phyloP scores from a whole-genome alignment of 164 flowering plant species.

The Magnolia officinalis region DNA sequence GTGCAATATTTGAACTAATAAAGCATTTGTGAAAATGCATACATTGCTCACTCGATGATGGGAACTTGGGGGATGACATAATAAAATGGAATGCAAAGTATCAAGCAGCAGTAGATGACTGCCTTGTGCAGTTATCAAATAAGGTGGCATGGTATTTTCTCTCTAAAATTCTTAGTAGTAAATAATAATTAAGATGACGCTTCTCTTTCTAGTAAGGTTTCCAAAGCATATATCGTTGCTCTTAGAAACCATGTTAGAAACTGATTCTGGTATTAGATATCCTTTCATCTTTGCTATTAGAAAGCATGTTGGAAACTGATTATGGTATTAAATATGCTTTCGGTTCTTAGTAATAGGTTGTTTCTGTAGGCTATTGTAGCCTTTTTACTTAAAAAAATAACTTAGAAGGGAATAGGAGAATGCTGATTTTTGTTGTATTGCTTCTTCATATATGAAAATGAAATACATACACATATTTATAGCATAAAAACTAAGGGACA shows the following conservation, averaged over 20 bases:
- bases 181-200: background rate
- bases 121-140: slow-evolving; percentile 58
- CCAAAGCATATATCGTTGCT: background rate
- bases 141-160: slow-evolving; percentile 42
- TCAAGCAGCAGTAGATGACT: slow-evolving; percentile 69
- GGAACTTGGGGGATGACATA: slow-evolving; percentile 56
- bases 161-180: background rate
- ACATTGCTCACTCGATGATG: slow-evolving; percentile 73
- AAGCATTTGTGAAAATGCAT: slow-evolving; percentile 84
- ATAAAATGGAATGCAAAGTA: slow-evolving; percentile 63
- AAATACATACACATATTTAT: too few species aligned
- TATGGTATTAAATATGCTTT: too few species aligned
- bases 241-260: too few species aligned
- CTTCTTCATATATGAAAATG: too few species aligned
- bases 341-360: background rate
- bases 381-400: too few species aligned
- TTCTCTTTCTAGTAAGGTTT: background rate
- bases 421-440: too few species aligned
- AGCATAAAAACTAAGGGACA: too few species aligned
- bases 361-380: too few species aligned
- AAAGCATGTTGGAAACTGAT: too few species aligned
- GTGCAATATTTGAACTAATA: slow-evolving; percentile 79
- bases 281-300: background rate
- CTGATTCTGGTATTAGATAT: too few species aligned
- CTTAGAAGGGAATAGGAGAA: too few species aligned